phyloP scores from a whole-genome alignment of 257 asterid genomes.

The Cinchona pubescens region DNA sequence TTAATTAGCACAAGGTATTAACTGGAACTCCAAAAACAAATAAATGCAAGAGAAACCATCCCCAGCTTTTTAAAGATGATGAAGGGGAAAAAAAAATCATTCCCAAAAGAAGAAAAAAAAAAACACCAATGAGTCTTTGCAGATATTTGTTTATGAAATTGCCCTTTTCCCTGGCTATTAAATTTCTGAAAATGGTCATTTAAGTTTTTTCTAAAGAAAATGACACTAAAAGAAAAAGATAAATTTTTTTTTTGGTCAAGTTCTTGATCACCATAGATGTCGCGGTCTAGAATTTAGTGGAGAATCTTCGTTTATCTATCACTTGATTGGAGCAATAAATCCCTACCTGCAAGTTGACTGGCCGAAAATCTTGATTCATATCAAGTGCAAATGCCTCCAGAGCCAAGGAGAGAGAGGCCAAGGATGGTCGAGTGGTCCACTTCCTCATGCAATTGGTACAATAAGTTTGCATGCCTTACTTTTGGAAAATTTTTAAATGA shows the following conservation, averaged over 20 bases:
- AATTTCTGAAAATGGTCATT: not conserved
- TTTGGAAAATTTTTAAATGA: too few relatives aligned
- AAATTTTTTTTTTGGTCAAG: not conserved
- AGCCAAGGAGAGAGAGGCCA: not conserved
- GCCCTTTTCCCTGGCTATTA: not conserved
- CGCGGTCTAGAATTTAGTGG: slow-evolving; percentile 1
- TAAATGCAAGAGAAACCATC: too few relatives aligned
- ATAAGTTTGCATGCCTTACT: too few relatives aligned
- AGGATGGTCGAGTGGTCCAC: not conserved
- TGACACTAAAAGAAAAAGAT: not conserved
- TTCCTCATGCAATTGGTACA: too few relatives aligned
- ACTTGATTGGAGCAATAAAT: not conserved
- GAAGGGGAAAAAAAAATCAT: too few relatives aligned
- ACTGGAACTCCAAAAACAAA: too few relatives aligned
- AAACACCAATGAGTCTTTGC: not conserved
- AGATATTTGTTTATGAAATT: not conserved
- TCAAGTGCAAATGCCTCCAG: not conserved
- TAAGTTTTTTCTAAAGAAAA: not conserved
- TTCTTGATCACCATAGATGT: slow-evolving; percentile 11
- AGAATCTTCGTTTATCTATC: not conserved
- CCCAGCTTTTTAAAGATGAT: too few relatives aligned
- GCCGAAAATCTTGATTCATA: not conserved
- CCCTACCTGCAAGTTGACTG: not conserved
- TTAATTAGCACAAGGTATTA: too few relatives aligned
- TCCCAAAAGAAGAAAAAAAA: too few relatives aligned